Percentiles rank a stretch among this genome's conserved stretches.
phyloP scores from a whole-genome alignment of 345 rosid genomes.

The Linum usitatissimum region DNA sequence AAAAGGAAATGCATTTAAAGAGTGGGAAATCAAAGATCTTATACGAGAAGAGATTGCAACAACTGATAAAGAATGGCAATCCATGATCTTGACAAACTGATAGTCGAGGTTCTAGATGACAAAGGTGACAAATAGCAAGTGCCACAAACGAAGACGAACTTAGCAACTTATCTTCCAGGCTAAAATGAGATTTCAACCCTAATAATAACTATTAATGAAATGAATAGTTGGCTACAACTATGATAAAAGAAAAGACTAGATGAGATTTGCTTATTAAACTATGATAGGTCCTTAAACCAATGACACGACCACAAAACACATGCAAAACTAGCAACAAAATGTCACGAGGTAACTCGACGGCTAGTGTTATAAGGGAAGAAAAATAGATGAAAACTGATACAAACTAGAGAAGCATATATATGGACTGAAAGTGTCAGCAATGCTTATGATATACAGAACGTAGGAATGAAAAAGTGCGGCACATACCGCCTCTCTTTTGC shows the following conservation, averaged over 20 bases:
- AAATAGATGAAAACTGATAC: not conserved
- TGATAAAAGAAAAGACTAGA: not conserved
- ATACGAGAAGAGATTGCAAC: no score
- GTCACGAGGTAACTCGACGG: no score
- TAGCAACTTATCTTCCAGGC: not conserved
- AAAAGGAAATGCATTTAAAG: no score
- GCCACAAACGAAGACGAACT: not conserved
- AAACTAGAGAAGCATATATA: no score
- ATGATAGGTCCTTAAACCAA: not conserved
- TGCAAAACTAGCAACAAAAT: not conserved
- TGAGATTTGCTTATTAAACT: no score
- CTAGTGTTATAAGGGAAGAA: no score
- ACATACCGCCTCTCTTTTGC: slow-evolving; percentile 80
- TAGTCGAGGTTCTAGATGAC: no score
- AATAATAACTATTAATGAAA: not conserved
- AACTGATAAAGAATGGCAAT: no score
- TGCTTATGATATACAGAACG: not conserved
- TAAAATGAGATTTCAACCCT: not conserved
- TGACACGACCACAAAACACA: not conserved
- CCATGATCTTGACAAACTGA: no score
- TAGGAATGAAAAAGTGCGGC: not conserved
- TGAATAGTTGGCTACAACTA: not conserved
- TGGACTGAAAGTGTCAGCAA: not conserved
- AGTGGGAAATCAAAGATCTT: no score
- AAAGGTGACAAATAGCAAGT: no score